phyloP scores from a whole-genome alignment of 345 rosid species.

The Camelina neglecta region DNA sequence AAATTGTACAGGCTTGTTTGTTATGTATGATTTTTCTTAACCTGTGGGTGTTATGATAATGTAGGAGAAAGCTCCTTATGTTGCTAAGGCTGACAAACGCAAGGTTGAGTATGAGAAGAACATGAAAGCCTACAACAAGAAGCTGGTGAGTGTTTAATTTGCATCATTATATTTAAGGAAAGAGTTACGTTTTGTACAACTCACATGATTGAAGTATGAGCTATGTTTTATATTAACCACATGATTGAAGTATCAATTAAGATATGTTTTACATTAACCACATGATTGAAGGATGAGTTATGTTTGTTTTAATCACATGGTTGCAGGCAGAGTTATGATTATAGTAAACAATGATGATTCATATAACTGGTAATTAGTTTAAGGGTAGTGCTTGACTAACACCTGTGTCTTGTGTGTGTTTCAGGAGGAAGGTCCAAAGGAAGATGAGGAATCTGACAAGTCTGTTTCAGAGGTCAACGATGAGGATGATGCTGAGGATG shows the following conservation, averaged over 20 bases:
- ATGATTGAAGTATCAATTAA: not conserved
- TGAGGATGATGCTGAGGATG: constrained; percentile 83
- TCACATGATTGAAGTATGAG: not conserved
- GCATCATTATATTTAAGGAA: not conserved
- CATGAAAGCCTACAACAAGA: constrained; percentile 90
- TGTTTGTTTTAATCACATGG: not conserved
- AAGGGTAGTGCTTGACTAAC: not conserved
- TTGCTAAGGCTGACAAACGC: constrained; percentile 80
- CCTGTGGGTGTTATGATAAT: constrained; percentile 1
- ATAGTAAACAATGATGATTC: not conserved
- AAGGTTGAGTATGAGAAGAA: constrained; percentile 90
- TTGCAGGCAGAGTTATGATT: not conserved
- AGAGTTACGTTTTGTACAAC: not conserved
- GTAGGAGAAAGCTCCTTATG: constrained; percentile 86
- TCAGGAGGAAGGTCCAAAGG: constrained; percentile 81
- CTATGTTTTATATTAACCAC: not conserved
- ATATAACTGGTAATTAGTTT: not conserved
- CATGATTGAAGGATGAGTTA: not conserved
- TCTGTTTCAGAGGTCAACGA: constrained; percentile 92
- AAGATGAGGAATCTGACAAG: constrained; percentile 91
- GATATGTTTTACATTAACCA: too few relatives aligned
- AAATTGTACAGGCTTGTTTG: not conserved
- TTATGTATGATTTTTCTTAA: not conserved
- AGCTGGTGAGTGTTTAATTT: constrained; percentile 49
- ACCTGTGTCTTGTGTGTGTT: not conserved